A percentile compares a stretch with the other conserved stretches of the same genome.
Evolutionary conservation across 2,329 filamentous ascomycete species (phyloP).

Genomic region (Curvularia eragrostidis): DNA sequence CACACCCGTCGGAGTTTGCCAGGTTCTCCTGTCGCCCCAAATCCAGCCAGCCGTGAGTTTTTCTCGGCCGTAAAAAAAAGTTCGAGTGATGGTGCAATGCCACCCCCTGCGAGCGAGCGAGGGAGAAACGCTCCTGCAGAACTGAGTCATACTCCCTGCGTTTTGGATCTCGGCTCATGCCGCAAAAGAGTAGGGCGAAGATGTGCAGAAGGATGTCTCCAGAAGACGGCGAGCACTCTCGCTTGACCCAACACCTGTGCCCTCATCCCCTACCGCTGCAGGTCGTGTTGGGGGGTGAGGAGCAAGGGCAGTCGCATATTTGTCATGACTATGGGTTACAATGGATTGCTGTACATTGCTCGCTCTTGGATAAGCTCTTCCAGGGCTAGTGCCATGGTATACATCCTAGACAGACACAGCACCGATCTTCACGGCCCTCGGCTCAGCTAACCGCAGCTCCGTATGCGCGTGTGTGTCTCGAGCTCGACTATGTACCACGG

Average conservation of each 20-base stretch:
- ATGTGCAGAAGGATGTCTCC: constrained; percentile 6
- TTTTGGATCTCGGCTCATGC: constrained; percentile 30
- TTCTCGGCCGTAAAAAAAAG: constrained; percentile 13
- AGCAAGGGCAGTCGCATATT: constrained; percentile 20
- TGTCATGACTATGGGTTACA: constrained; percentile 14
- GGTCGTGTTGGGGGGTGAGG: constrained; percentile 8
- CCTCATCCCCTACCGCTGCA: constrained; percentile 12
- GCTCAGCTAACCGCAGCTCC: constrained; percentile 41
- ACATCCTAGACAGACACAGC: constrained; percentile 28
- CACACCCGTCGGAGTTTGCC: neutral
- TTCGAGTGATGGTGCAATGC: constrained; percentile 8
- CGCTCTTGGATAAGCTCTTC: constrained; percentile 26
- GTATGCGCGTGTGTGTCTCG: no score
- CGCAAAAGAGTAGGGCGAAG: constrained; percentile 23
- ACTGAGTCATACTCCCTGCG: constrained; percentile 29
- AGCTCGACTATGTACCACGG: constrained; percentile 25
- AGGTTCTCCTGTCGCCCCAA: neutral
- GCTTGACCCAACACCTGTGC: constrained; percentile 4
- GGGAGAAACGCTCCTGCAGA: constrained; percentile 37
- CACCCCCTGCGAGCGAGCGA: constrained; percentile 21
- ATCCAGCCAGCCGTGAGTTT: constrained; percentile 4
- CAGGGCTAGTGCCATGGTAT: constrained; percentile 29
- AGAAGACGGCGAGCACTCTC: neutral
- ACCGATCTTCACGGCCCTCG: constrained; percentile 30
- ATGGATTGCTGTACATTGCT: constrained; percentile 15